These are phyloP conservation scores for Trichoderma guizhouense DNA, from an alignment of 2,329 filamentous ascomycete genomes.

Conservation along the genomic window DNA sequence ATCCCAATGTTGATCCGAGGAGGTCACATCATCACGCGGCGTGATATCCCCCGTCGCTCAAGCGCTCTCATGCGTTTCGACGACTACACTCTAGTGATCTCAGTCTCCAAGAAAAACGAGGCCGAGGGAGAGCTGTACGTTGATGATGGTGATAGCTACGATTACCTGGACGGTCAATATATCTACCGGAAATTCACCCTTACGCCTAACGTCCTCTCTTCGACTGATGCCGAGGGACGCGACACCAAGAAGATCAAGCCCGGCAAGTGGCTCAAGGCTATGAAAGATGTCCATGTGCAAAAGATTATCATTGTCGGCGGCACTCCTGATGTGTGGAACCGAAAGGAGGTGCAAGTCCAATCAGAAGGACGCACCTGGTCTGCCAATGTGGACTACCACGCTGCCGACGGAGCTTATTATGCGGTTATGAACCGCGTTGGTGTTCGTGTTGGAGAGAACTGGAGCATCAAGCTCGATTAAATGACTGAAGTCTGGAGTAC, in stretches of 20 bases:
- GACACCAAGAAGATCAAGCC: slow-evolving; percentile 52
- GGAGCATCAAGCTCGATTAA: slow-evolving; percentile 41
- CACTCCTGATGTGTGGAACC: slow-evolving; percentile 69
- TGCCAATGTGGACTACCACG: slow-evolving; percentile 58
- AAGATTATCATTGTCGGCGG: slow-evolving; percentile 81
- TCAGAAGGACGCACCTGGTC: slow-evolving; percentile 53
- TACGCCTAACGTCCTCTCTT: slow-evolving; percentile 57
- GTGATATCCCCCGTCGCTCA: slow-evolving; percentile 82
- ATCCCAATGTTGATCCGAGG: slow-evolving; percentile 90
- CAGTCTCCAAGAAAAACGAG: slow-evolving; percentile 54
- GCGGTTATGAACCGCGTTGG: slow-evolving; percentile 52
- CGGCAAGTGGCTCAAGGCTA: slow-evolving; percentile 72
- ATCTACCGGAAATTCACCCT: slow-evolving; percentile 81
- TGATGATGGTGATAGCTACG: slow-evolving; percentile 91
- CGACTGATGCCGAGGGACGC: slow-evolving; percentile 61
- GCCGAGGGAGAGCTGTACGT: slow-evolving; percentile 83
- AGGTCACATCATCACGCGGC: slow-evolving; percentile 86
- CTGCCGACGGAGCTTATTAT: slow-evolving; percentile 49
- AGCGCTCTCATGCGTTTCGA: slow-evolving; percentile 89
- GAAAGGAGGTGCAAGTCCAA: slow-evolving; percentile 56
- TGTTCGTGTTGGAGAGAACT: slow-evolving; percentile 52
- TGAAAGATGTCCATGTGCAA: slow-evolving; percentile 76
- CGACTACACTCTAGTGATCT: slow-evolving; percentile 85
- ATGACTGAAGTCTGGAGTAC: not conserved
- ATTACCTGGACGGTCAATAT: slow-evolving; percentile 80